These are phyloP conservation scores for Russula sp. DNA, from an alignment of 768 basidiomycete genomes.

Conservation along the genomic window DNA sequence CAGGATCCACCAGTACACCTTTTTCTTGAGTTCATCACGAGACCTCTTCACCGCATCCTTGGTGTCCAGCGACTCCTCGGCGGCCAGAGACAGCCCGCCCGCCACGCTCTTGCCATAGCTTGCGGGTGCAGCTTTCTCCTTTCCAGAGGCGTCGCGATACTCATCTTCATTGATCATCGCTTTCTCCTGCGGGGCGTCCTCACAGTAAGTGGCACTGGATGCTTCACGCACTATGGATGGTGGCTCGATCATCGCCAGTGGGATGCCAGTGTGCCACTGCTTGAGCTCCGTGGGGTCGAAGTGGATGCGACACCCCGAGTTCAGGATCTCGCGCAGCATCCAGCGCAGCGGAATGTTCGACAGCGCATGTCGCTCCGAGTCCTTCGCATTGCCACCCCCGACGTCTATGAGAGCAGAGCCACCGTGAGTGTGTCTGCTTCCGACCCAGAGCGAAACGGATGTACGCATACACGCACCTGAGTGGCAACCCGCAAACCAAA, in stretches of 20 bases:
- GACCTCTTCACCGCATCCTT: conserved; percentile 41
- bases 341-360: conserved; percentile 18
- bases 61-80: neutral
- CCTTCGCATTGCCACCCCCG: conserved; percentile 9
- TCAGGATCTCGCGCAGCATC: conserved; percentile 20
- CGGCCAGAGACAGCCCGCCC: neutral
- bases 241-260: neutral
- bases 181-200: neutral
- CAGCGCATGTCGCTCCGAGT: neutral
- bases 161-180: neutral
- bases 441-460: neutral
- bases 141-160: neutral
- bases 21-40: conserved; percentile 44
- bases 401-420: conserved; percentile 8
- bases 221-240: neutral
- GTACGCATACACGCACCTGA: neutral
- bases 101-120: neutral
- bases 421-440: neutral
- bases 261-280: neutral
- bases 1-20: conserved; percentile 58
- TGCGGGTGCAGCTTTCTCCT: neutral
- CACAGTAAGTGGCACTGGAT: neutral
- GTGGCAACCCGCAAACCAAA: conserved; percentile 21
- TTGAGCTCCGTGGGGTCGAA: conserved; percentile 2
- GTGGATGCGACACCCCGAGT: neutral